Conservation (phyloP, 352 stramenopile genomes). For the Blastocystis sp. region DNA sequence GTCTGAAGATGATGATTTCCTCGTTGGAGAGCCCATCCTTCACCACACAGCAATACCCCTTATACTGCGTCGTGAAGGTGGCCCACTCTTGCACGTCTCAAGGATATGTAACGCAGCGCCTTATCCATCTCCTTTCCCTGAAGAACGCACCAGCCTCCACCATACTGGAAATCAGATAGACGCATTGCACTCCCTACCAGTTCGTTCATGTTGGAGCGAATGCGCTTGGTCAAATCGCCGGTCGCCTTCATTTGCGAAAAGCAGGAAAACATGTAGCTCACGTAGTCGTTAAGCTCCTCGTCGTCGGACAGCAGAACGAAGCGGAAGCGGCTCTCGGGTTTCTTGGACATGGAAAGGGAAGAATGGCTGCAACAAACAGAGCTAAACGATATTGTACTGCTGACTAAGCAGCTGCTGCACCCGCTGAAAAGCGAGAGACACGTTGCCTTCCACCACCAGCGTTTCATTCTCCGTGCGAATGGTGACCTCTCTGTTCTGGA, state of each 20-base stretch:
- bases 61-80: conserved; percentile 6
- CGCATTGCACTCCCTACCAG: not conserved
- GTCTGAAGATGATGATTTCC: conserved; percentile 34
- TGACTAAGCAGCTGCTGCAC: conserved; percentile 55
- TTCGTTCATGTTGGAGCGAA: not conserved
- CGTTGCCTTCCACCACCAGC: conserved; percentile 49
- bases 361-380: conserved; percentile 16
- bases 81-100: not conserved
- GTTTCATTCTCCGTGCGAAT: conserved; percentile 64
- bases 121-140: conserved; percentile 30
- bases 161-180: not conserved
- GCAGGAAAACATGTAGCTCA: conserved; percentile 3
- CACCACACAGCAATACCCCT: conserved; percentile 30
- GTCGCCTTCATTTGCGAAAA: conserved; percentile 19
- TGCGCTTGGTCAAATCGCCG: conserved; percentile 1
- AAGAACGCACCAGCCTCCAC: conserved; percentile 48
- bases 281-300: not conserved
- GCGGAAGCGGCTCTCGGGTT: not conserved
- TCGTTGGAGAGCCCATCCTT: not conserved
- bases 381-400: conserved; percentile 21
- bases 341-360: not conserved
- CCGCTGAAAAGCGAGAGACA: not conserved
- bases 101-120: conserved; percentile 64
- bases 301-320: not conserved
- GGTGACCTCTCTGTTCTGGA: not conserved